These are phyloP conservation scores for Echinosophora koreensis DNA, from an alignment of 306 rosid genomes.

Conservation along the genomic window DNA sequence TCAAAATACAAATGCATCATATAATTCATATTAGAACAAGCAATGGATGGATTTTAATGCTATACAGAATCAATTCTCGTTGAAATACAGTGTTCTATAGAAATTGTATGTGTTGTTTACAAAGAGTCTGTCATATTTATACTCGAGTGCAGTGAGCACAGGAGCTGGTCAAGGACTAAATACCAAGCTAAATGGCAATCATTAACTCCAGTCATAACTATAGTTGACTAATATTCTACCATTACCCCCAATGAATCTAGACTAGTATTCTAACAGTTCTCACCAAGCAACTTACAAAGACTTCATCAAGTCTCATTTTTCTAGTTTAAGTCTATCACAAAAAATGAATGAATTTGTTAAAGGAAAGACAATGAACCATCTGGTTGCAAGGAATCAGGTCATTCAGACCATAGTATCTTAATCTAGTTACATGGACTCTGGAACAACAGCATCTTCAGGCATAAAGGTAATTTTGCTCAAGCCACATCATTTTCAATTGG, in stretches of 20 bases:
- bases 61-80: neutral
- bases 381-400: neutral
- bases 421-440: neutral
- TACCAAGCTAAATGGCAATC: no score
- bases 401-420: neutral
- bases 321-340: no score
- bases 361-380: neutral
- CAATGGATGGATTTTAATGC: neutral
- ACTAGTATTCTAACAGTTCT: no score
- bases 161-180: neutral
- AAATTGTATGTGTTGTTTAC: neutral
- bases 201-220: no score
- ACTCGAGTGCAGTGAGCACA: neutral
- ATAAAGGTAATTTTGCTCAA: neutral
- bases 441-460: neutral
- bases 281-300: no score
- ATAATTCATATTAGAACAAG: neutral
- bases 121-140: neutral
- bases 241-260: no score
- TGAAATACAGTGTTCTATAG: conserved; percentile 6
- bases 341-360: no score
- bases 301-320: no score
- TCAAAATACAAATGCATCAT: neutral
- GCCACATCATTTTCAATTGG: neutral
- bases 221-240: no score